These are phyloP conservation scores for Passiflora organensis DNA, from an alignment of 345 rosid species.

Conservation along the genomic window DNA sequence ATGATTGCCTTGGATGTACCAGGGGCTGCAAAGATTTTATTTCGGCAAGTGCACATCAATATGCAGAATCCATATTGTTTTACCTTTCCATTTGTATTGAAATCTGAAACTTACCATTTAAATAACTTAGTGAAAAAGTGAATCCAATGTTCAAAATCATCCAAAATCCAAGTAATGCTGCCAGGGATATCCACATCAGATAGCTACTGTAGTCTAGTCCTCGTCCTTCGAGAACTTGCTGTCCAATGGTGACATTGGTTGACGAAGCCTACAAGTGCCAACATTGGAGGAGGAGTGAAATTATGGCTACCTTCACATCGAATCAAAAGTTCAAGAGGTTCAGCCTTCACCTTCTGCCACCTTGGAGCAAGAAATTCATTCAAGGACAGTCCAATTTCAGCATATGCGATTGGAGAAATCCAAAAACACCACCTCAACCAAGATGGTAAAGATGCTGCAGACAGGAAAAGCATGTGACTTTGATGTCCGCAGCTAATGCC, in stretches of 20 bases:
- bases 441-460: slow-evolving; percentile 41
- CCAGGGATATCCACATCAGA: no score
- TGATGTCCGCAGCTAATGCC: background rate
- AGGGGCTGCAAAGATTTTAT: no score
- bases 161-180: no score
- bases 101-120: no score
- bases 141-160: no score
- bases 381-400: slow-evolving; percentile 36
- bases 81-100: no score
- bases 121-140: no score
- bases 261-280: slow-evolving; percentile 33
- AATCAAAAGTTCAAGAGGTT: background rate
- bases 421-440: slow-evolving; percentile 51
- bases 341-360: slow-evolving; percentile 43
- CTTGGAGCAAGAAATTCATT: slow-evolving; percentile 53
- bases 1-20: no score
- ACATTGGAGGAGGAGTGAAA: background rate
- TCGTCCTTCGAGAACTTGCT: slow-evolving; percentile 17
- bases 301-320: background rate
- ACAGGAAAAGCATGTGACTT: background rate
- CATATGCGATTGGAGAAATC: slow-evolving; percentile 46
- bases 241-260: slow-evolving; percentile 31
- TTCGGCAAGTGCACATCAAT: no score
- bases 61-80: no score
- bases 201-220: slow-evolving; percentile 29